Evolutionary conservation across 306 rosid genomes (phyloP).

Genomic region (Trifolium pratense): DNA sequence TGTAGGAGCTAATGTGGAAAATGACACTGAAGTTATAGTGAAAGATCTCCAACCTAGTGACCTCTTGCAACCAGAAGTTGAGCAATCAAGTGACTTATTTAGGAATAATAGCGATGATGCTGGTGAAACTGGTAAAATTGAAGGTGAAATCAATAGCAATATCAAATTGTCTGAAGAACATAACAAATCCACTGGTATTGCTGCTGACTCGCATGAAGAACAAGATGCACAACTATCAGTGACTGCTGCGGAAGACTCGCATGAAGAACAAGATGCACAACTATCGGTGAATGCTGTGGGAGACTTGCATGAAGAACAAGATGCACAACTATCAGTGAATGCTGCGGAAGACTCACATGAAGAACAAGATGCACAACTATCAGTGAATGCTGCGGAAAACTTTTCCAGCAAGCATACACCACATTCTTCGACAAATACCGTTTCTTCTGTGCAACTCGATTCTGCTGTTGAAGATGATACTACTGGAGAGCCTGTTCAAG

Average conservation of each 20-base stretch:
- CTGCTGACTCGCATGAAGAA: constrained; percentile 31
- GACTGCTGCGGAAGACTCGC: neutral
- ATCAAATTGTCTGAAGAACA: constrained; percentile 42
- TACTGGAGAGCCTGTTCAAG: constrained; percentile 20
- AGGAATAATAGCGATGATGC: constrained; percentile 39
- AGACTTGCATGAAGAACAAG: constrained; percentile 13
- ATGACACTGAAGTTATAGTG: constrained; percentile 26
- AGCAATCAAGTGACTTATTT: constrained; percentile 31
- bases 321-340: no score
- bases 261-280: constrained; percentile 26
- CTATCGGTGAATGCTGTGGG: constrained; percentile 42
- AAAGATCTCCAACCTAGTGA: constrained; percentile 39
- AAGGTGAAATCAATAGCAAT: constrained; percentile 40
- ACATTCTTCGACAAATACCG: constrained; percentile 37
- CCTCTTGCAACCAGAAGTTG: constrained; percentile 43
- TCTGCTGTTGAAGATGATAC: constrained; percentile 38
- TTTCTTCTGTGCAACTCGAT: constrained; percentile 45
- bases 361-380: constrained; percentile 30
- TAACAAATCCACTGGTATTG: constrained; percentile 29
- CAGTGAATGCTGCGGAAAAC: constrained; percentile 44
- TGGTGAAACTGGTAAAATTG: constrained; percentile 40
- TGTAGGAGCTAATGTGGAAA: constrained; percentile 43
- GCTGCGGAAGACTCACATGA: neutral
- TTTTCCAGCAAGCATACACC: constrained; percentile 36
- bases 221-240: no score